These are phyloP conservation scores for Sabuloglossum arenarium DNA, from an alignment of 495 filamentous ascomycete genomes.

Conservation along the genomic window DNA sequence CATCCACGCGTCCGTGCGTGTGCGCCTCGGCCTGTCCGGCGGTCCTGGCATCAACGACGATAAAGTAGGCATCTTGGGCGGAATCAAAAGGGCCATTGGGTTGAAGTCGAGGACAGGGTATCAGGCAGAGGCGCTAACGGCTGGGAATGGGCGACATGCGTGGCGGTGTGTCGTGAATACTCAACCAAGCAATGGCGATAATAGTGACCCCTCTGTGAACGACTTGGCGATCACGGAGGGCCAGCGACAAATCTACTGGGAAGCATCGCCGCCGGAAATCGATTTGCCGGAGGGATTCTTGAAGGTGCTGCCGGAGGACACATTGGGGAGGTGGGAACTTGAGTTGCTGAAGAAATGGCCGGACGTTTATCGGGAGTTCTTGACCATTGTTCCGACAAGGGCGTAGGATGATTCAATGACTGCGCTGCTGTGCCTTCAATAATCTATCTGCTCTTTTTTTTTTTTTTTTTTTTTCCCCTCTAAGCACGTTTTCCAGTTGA, in stretches of 20 bases:
- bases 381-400: too few species aligned
- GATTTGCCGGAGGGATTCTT: not conserved
- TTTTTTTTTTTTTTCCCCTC: too few species aligned
- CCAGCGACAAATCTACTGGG: not conserved
- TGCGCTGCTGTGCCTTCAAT: too few species aligned
- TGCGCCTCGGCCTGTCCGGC: not conserved
- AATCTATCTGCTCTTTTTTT: too few species aligned
- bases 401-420: too few species aligned
- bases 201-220: not conserved
- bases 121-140: not conserved
- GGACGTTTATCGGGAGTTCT: not conserved
- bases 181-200: not conserved
- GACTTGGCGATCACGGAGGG: not conserved
- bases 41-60: not conserved
- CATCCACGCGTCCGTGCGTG: slow-evolving; percentile 5
- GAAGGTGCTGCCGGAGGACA: not conserved
- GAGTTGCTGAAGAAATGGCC: not conserved
- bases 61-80: not conserved
- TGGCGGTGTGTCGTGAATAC: not conserved
- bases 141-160: not conserved
- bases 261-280: not conserved
- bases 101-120: not conserved
- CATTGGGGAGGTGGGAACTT: not conserved
- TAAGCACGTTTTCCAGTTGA: too few species aligned
- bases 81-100: not conserved